Evolutionary conservation across 2,329 filamentous ascomycete genomes (phyloP).

Genomic region (Fusarium caatingaense): DNA sequence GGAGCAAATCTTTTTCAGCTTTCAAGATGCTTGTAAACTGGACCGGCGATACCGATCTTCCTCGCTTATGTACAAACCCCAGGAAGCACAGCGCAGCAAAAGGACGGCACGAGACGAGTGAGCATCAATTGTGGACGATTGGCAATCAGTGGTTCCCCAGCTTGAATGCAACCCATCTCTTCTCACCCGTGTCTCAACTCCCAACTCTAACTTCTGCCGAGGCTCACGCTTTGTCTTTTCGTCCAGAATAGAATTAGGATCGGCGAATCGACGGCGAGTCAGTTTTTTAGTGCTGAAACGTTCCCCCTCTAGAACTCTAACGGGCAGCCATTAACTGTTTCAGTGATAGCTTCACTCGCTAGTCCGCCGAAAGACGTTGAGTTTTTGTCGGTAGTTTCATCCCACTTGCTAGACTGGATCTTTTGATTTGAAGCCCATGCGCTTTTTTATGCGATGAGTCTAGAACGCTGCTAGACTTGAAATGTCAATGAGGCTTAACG

Average conservation of each 20-base stretch:
- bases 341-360: not conserved
- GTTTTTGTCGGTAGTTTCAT: conserved; percentile 2
- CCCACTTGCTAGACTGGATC: not conserved
- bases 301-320: conserved; percentile 1
- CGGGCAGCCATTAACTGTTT: not conserved
- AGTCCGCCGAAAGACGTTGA: not conserved
- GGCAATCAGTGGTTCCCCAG: not conserved
- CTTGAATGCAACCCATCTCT: not conserved
- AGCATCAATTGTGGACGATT: conserved; percentile 19
- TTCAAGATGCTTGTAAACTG: conserved; percentile 21
- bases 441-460: not conserved
- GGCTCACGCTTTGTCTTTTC: not conserved
- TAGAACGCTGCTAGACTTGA: not conserved
- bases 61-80: conserved; percentile 5
- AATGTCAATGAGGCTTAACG: conserved; percentile 1
- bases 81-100: not conserved
- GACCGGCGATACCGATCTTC: conserved; percentile 2
- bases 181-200: not conserved
- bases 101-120: not conserved
- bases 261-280: conserved; percentile 14
- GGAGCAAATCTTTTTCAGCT: not conserved
- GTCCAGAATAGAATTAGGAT: not conserved
- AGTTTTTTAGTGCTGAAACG: conserved; percentile 5
- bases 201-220: not conserved
- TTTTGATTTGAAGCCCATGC: not conserved